Conservation (phyloP, 2,329 filamentous ascomycete genomes). For the Trichoderma lentiforme region DNA sequence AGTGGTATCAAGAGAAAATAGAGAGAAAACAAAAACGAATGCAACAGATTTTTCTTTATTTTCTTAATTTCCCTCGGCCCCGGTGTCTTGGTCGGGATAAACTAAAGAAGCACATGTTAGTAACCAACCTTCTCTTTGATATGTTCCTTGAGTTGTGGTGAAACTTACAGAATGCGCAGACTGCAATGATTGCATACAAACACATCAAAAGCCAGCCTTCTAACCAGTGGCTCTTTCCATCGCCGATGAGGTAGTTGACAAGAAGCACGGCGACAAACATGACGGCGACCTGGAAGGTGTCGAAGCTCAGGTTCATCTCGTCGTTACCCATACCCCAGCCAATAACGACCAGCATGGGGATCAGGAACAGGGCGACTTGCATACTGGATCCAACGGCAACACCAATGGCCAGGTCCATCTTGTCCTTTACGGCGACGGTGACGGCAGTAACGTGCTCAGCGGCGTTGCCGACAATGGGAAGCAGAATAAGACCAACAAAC, state of each 20-base stretch:
- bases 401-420: slow-evolving; percentile 80
- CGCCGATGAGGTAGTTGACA: slow-evolving; percentile 81
- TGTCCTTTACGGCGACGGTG: slow-evolving; percentile 76
- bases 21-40: background rate
- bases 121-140: background rate
- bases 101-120: background rate
- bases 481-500: slow-evolving; percentile 75
- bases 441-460: slow-evolving; percentile 80
- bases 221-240: slow-evolving; percentile 79
- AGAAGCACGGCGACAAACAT: slow-evolving; percentile 80
- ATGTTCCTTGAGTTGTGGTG: background rate
- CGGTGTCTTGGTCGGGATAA: slow-evolving; percentile 17
- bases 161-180: slow-evolving; percentile 60
- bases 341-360: slow-evolving; percentile 71
- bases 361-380: slow-evolving; percentile 76
- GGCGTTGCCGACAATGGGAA: slow-evolving; percentile 81
- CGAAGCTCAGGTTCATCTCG: slow-evolving; percentile 79
- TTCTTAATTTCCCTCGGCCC: background rate
- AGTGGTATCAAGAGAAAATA: slow-evolving; percentile 13
- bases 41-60: background rate
- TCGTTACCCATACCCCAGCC: slow-evolving; percentile 72
- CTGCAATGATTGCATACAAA: slow-evolving; percentile 75
- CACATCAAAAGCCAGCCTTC: slow-evolving; percentile 75
- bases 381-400: slow-evolving; percentile 78
- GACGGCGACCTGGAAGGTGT: slow-evolving; percentile 83